Conservation (phyloP, 768 basidiomycete species). For the Pilatotrama ljubarskyi region DNA sequence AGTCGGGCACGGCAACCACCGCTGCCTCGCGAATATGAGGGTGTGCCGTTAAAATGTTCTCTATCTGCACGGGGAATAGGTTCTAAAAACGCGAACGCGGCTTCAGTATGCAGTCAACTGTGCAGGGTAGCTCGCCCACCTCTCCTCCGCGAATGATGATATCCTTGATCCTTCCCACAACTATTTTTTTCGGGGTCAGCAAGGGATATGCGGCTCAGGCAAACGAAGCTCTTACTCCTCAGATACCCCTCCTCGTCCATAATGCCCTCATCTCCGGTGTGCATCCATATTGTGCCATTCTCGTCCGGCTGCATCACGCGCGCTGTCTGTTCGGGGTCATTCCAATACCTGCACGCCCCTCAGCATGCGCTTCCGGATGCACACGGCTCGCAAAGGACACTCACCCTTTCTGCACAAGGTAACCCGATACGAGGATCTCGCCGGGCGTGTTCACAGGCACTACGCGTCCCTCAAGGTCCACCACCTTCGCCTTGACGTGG, state of each 20-base stretch:
- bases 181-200: conserved; percentile 37
- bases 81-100: conserved; percentile 48
- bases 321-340: conserved; percentile 65
- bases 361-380: background rate
- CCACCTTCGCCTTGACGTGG: conserved; percentile 74
- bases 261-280: conserved; percentile 79
- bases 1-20: conserved; percentile 69
- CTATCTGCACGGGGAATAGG: conserved; percentile 82
- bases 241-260: conserved; percentile 84
- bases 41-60: conserved; percentile 64
- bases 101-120: background rate
- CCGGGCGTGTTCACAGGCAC: conserved; percentile 77
- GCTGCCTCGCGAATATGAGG: conserved; percentile 68
- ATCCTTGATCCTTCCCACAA: conserved; percentile 83
- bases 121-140: conserved; percentile 36
- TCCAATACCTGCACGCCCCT: conserved; percentile 66
- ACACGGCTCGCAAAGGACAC: conserved; percentile 15
- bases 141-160: conserved; percentile 88
- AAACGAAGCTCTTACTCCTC: conserved; percentile 44
- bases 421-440: conserved; percentile 73
- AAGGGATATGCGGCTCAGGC: background rate
- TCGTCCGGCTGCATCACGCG: conserved; percentile 56
- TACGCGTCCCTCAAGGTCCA: conserved; percentile 56
- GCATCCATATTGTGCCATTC: conserved; percentile 73
- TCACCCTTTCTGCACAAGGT: conserved; percentile 79